Evolutionary conservation across 805 yeast species (phyloP).

Genomic region (Hermanozyma aechmeae): DNA sequence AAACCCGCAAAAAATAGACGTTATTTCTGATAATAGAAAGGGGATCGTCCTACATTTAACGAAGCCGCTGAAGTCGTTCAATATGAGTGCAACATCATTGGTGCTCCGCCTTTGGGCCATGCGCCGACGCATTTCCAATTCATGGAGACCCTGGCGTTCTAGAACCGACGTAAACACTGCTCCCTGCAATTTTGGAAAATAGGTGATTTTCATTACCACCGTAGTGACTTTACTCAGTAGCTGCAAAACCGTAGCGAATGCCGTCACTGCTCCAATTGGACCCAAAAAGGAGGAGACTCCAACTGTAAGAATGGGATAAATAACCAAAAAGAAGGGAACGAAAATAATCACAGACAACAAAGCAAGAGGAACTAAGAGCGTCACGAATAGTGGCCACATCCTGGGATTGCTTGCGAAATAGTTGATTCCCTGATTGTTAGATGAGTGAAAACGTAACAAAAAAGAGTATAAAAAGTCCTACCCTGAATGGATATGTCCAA

Average conservation of each 20-base stretch:
- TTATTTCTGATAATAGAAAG: constrained; percentile 9
- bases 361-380: neutral
- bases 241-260: constrained; percentile 36
- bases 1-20: constrained; percentile 30
- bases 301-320: neutral
- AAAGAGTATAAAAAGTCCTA: too few species aligned
- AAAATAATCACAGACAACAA: neutral
- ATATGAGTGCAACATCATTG: constrained; percentile 13
- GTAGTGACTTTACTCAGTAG: constrained; percentile 33
- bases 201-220: constrained; percentile 28
- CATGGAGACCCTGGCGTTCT: constrained; percentile 35
- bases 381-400: neutral
- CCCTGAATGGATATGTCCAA: too few species aligned
- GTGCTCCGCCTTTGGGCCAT: too few species aligned
- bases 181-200: constrained; percentile 41
- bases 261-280: constrained; percentile 40
- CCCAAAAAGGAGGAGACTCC: constrained; percentile 24
- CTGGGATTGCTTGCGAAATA: neutral
- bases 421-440: neutral
- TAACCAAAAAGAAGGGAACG: neutral
- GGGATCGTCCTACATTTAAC: neutral
- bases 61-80: constrained; percentile 10
- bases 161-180: constrained; percentile 40
- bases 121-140: too few species aligned
- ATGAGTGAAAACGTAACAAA: neutral